Base-by-base conservation (phyloP, 2,329 filamentous ascomycete genomes). In the Phyllosticta capitalensis region DNA sequence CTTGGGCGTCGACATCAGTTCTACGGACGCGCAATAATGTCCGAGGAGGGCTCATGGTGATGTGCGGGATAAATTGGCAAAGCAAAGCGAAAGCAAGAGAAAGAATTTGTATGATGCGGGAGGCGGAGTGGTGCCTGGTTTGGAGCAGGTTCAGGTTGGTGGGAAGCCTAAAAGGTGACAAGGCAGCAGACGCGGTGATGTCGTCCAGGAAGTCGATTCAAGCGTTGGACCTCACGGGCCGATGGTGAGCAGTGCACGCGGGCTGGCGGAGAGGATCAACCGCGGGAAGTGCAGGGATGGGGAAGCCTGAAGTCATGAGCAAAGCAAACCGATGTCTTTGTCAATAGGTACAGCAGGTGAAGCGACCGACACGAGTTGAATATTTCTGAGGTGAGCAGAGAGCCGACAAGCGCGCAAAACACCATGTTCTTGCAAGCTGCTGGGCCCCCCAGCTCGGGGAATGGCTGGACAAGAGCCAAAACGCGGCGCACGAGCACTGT, bases 11-110 rank as follows among this genome's bases (percentile, higher is more conserved):
- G 21, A 66, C 68, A 60, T 81, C 81, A 50, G 79, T 80, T 64
- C 84, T 79, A 61, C 79, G 75, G 63, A 90, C 75, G 62, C 82
- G 81, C 58, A 89, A 73, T 61, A 89, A 76, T 56, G 22, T 45
- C 49, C 52, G 54, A 12, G 51, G 50, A 26, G 17, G 5, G 7
- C 49, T 51, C 59, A 56, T 61, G 52, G 51, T 54, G 56, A 33
- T 50, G 56, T 50, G 52, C 24, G 14, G 38, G 38, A 59, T 51
- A 50, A 26, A 19, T 50, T 14, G 56, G 21, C 19, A 12, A 28
- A 30, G 22, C 30, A 52, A 24, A 21, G 54, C 52, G 56, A 45
- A 58, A 54, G 30, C 38, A 30, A 30, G 56, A 19, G 21, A 19
- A 49, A 20, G 26, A 50, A 22, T 33, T 50, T 58, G 52, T 54